Conservation (phyloP, 108 stramenopile species). For the Skeletonema marinoi region DNA sequence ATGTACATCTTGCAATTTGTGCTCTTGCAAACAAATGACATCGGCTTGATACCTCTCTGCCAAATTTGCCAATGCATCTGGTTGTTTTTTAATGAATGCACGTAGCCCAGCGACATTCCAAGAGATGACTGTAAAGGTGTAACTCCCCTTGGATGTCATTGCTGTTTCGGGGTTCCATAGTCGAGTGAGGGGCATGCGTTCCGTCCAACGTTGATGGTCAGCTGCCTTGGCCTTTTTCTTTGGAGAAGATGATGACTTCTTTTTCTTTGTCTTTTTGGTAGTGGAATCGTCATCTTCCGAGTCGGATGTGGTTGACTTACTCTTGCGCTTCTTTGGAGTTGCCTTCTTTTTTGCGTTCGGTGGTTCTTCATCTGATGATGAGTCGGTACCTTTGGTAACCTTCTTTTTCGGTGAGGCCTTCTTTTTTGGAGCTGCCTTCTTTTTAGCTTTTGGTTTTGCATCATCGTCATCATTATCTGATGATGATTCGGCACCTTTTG, state of each 20-base stretch:
- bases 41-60: slow-evolving; percentile 68
- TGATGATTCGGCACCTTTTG: background rate
- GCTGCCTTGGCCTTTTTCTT: slow-evolving; percentile 50
- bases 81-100: slow-evolving; percentile 75
- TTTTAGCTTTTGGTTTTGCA: slow-evolving; percentile 1
- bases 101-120: slow-evolving; percentile 96
- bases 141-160: slow-evolving; percentile 47
- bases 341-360: slow-evolving; percentile 8
- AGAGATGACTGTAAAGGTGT: slow-evolving; percentile 80
- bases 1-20: slow-evolving; percentile 88
- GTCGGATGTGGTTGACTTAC: background rate
- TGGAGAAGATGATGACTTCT: background rate
- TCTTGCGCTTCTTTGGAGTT: slow-evolving; percentile 11
- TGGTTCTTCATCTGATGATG: background rate
- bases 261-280: background rate
- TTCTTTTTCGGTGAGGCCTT: background rate
- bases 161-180: slow-evolving; percentile 55
- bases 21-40: slow-evolving; percentile 91
- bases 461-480: background rate
- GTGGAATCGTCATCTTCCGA: background rate
- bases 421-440: slow-evolving; percentile 4
- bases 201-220: slow-evolving; percentile 73
- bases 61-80: slow-evolving; percentile 63
- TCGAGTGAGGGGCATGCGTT: slow-evolving; percentile 68
- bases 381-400: background rate